Conservation (phyloP, 805 yeast species). For the Barnettozyma sucrosica region DNA sequence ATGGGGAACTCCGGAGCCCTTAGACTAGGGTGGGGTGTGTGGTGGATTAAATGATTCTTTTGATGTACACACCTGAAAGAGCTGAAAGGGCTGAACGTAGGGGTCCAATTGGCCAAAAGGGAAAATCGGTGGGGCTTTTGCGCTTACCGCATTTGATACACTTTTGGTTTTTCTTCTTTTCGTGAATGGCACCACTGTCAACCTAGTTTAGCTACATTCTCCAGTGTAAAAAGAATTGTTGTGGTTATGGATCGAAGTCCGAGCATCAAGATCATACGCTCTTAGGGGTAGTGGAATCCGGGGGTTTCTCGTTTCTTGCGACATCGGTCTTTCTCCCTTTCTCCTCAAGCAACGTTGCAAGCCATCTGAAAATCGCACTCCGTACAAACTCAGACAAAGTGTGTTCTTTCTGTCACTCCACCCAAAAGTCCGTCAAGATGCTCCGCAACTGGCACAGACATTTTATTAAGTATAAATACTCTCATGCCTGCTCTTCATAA, state of each 20-base stretch:
- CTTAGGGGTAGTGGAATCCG: not conserved
- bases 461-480: too few relatives aligned
- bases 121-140: not conserved
- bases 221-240: too few relatives aligned
- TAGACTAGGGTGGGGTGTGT: not conserved
- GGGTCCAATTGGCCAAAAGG: not conserved
- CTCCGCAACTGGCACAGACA: not conserved
- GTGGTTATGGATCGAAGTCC: not conserved
- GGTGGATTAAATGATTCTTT: not conserved
- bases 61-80: too few relatives aligned
- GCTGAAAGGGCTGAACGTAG: slow-evolving; percentile 1
- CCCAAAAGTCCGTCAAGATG: not conserved
- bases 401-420: slow-evolving; percentile 3
- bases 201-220: too few relatives aligned
- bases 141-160: not conserved
- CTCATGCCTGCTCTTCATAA: not conserved
- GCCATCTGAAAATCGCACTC: not conserved
- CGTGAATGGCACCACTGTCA: not conserved
- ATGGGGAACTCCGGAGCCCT: not conserved
- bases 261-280: not conserved
- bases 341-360: not conserved
- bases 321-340: not conserved
- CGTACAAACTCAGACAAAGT: not conserved
- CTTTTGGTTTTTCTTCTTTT: too few relatives aligned
- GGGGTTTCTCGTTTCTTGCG: not conserved